Conservation (phyloP, 2,329 filamentous ascomycete genomes). For the Sclerotinia sclerotiorum region DNA sequence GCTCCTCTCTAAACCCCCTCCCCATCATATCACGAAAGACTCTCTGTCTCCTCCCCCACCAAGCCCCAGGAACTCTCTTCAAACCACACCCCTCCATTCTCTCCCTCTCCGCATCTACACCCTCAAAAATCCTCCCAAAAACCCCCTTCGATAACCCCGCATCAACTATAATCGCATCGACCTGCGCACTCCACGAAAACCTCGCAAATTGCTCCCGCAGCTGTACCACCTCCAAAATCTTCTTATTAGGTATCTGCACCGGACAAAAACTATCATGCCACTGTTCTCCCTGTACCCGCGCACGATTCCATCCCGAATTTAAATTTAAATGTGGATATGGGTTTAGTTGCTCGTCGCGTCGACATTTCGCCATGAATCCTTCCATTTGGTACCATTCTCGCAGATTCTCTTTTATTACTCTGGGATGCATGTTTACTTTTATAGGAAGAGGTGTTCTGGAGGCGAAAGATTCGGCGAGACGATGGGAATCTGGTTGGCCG, state of each 20-base stretch:
- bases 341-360: background rate
- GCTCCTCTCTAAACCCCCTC: slow-evolving; percentile 25
- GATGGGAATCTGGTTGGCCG: background rate
- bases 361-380: background rate
- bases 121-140: slow-evolving; percentile 30
- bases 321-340: slow-evolving; percentile 11
- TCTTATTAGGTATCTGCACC: background rate
- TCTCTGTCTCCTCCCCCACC: slow-evolving; percentile 27
- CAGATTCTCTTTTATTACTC: background rate
- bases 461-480: slow-evolving; percentile 12
- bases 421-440: background rate
- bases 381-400: slow-evolving; percentile 8
- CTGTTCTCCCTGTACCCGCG: slow-evolving; percentile 8
- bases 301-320: slow-evolving; percentile 18
- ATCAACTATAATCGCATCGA: slow-evolving; percentile 25
- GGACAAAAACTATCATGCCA: slow-evolving; percentile 2
- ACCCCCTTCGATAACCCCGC: slow-evolving; percentile 22
- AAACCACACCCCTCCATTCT: slow-evolving; percentile 8
- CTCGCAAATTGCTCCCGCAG: background rate
- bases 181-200: slow-evolving; percentile 25
- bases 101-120: slow-evolving; percentile 15
- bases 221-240: background rate
- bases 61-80: slow-evolving; percentile 26
- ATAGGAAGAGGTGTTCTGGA: slow-evolving; percentile 4
- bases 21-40: slow-evolving; percentile 25